Evolutionary conservation across 331 rosid genomes (phyloP), one percentile per base, ranked within the genome.

Genomic region (Cydonia oblonga): DNA sequence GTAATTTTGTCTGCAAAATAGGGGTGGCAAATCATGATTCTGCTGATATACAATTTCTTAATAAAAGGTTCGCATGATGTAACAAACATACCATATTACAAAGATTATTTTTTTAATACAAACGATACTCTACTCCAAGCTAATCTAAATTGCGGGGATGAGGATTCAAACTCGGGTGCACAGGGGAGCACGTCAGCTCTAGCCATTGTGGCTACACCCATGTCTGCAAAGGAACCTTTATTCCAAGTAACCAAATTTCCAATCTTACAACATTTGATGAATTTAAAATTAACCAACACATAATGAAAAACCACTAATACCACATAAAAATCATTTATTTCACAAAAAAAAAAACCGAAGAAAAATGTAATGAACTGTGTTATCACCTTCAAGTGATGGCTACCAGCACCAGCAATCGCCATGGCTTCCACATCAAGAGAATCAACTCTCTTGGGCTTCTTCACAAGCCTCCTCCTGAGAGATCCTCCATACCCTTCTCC

Each of bases 381-480:
- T 52, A 53, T 60, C 61, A 87, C 96, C 40, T 2, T 38, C 44
- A 11, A 38, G 14, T 38, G 44, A 12, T 87, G 87, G 72, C 32
- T 54, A 33, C 81, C 83, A 15, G 62, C 76, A 46, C 87, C 96
- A 70, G 92, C 83, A 83, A 93, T 86, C 77, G 88, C 87, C 92
- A 93, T 80, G 64, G 98, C 95, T 79, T 93, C 97, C 69, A 87
- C 95, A 77, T 91, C 97, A 82, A 93, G 87, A 35, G 97, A 93
- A 72, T 91, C 96, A 79, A 83, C 90, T 60, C 96, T 86, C 80
- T 69, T 93, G 72, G 98, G 89, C 83, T 82, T 91, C 90, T 93
- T 91, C 15, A 76, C 71, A 53, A 91, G 91, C 81, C 97, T 89
- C 81, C 95, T 86, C 64, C 96, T 87, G 30, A 89, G 26, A 76